Percentiles rank a stretch among this genome's conserved stretches.
Conservation (phyloP, 768 basidiomycete genomes). For the Pisolithus tinctorius region DNA sequence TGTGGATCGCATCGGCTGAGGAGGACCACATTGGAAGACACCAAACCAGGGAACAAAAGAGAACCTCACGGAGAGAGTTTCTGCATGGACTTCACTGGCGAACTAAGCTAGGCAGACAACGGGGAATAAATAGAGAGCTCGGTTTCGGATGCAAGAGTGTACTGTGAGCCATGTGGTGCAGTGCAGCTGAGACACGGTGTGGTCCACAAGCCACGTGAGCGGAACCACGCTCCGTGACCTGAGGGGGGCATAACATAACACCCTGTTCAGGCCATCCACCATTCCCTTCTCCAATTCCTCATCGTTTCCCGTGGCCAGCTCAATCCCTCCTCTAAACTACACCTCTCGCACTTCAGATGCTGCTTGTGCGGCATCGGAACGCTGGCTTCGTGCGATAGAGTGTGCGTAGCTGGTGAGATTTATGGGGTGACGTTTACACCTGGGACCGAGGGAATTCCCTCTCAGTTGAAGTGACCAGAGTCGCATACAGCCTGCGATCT, state of each 20-base stretch:
- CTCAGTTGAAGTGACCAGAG: constrained; percentile 6
- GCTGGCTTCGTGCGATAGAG: neutral
- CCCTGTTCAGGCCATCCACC: constrained; percentile 28
- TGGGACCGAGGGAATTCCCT: constrained; percentile 1
- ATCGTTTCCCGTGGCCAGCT: constrained; percentile 17
- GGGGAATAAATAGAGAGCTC: neutral
- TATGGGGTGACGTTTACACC: constrained; percentile 16
- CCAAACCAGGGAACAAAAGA: neutral
- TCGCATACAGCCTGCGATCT: neutral
- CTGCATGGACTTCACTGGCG: neutral
- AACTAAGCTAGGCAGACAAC: neutral
- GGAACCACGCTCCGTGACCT: constrained; percentile 24
- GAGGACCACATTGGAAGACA: neutral
- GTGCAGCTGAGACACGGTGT: constrained; percentile 6
- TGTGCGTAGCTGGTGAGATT: constrained; percentile 11
- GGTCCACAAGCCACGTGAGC: constrained; percentile 24
- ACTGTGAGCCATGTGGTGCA: neutral
- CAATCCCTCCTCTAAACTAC: constrained; percentile 8
- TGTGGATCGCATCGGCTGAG: constrained; percentile 4
- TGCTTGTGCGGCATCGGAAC: neutral
- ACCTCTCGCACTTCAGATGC: neutral
- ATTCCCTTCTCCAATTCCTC: constrained; percentile 22
- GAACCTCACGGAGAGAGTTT: neutral
- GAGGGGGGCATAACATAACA: constrained; percentile 20
- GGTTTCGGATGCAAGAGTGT: neutral